A percentile compares a stretch with the other conserved stretches of the same genome.
phyloP scores from a whole-genome alignment of 2,329 filamentous ascomycete species.

The Emergomyces pasteurianus region DNA sequence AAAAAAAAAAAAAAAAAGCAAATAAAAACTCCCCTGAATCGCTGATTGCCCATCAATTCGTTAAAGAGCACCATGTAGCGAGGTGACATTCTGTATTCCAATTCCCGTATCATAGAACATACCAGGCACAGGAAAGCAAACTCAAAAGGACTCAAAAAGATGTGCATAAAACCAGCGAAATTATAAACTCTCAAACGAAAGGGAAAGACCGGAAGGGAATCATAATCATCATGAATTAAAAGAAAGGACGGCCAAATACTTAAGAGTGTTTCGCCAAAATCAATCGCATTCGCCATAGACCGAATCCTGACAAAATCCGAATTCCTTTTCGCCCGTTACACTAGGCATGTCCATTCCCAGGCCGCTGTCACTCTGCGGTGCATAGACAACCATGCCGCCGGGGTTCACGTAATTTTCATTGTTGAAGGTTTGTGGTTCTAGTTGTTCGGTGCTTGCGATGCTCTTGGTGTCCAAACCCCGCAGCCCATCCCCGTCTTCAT shows the following conservation, averaged over 20 bases:
- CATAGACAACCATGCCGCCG: conserved; percentile 13
- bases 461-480: not conserved
- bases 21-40: conserved; percentile 11
- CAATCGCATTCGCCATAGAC: conserved; percentile 3
- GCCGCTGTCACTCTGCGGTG: conserved; percentile 19
- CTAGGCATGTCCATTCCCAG: conserved; percentile 19
- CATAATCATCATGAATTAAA: not conserved
- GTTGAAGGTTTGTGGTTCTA: not conserved
- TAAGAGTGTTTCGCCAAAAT: not conserved
- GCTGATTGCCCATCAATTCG: not conserved
- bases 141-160: not conserved
- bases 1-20: conserved; percentile 9
- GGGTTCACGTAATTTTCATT: conserved; percentile 9
- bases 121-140: not conserved
- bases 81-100: not conserved
- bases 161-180: not conserved
- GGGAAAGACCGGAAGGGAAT: not conserved
- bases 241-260: not conserved
- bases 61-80: not conserved
- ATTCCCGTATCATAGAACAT: not conserved
- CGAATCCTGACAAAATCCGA: conserved; percentile 6
- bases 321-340: conserved; percentile 8
- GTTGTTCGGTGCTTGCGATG: not conserved
- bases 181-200: not conserved
- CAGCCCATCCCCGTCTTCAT: not conserved